Base-by-base conservation (phyloP, 2,329 filamentous ascomycete genomes). In the Pestalotiopsis fici region DNA sequence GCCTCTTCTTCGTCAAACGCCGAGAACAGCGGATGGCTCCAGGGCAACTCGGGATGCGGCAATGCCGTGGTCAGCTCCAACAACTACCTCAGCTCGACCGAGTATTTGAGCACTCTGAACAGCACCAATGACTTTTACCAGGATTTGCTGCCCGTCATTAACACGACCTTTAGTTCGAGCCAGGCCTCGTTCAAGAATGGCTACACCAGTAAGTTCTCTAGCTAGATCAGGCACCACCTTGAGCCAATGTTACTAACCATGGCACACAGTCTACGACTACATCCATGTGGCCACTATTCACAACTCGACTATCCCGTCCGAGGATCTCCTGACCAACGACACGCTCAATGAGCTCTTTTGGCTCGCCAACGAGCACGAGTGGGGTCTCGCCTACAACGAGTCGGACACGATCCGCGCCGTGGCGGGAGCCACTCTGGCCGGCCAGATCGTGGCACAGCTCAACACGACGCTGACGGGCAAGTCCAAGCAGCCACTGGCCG, bases 331-430 rank as follows among this genome's bases (percentile, higher is more conserved):
- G 69, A 91, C 89, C 59, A 73, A 82, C 47, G 81, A 83, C 1
- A 86, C 86, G 28, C 83, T 93, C 66, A 77, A 82, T 72, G 88
- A 92, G 76, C 87, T 96, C 66, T 86, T 87, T 72, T 86, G 87
- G n/a, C 88, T 96, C 37, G 94, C 95, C 72, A 90, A 95, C 77
- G 82, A 83, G 67, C 93, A 96, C 78, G 92, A 98, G 79, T 97
- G 88, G 84, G 91, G 90, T 74, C 88, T 96, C 15, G 93, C 93
- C 65, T 97, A 91, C 87, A 95, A 97, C 81, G 80, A 83, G 70
- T 91, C 89, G 80, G 93, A 95, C 74, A 82, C 86, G 57, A 83
- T 86, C 71, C 86, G 88, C 65, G 85, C 88, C 72, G 84, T 91
- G 70, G 83, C 85, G 2, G 88, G 87, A 69, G 80, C 84, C 66